Conservation (phyloP, 345 rosid genomes). For the Hevea brasiliensis region DNA sequence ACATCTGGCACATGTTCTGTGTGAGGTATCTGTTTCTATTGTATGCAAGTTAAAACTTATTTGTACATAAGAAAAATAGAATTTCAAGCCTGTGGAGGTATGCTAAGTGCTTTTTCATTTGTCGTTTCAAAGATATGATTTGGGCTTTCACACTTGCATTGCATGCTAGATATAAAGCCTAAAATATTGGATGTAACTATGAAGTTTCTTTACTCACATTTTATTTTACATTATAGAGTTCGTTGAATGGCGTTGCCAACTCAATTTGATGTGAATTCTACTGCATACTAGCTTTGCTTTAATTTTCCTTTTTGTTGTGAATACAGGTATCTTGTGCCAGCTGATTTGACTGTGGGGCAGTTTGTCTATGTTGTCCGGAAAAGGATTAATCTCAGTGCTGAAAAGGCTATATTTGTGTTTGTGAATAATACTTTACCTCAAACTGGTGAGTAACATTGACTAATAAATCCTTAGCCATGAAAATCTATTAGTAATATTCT, state of each 20-base stretch:
- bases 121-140: not conserved
- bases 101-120: not conserved
- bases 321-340: constrained; percentile 72
- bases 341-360: constrained; percentile 72
- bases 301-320: not conserved
- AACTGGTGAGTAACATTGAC: constrained; percentile 41
- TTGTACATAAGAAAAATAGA: not conserved
- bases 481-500: not conserved
- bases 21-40: not conserved
- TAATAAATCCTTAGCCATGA: not conserved
- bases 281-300: not conserved
- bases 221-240: not conserved
- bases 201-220: not conserved
- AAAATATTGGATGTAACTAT: not conserved
- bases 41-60: not conserved
- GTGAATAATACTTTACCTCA: constrained; percentile 66
- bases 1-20: not conserved
- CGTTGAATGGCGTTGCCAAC: not conserved
- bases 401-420: constrained; percentile 72
- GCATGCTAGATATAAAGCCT: not conserved
- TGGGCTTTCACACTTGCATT: not conserved
- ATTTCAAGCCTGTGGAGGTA: not conserved
- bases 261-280: not conserved
- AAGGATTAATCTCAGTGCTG: constrained; percentile 74
- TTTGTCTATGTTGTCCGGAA: constrained; percentile 78